A percentile compares a stretch with the other conserved stretches of the same genome.
phyloP scores from a whole-genome alignment of 805 yeast species.

The Yamadazyma kitorensis region DNA sequence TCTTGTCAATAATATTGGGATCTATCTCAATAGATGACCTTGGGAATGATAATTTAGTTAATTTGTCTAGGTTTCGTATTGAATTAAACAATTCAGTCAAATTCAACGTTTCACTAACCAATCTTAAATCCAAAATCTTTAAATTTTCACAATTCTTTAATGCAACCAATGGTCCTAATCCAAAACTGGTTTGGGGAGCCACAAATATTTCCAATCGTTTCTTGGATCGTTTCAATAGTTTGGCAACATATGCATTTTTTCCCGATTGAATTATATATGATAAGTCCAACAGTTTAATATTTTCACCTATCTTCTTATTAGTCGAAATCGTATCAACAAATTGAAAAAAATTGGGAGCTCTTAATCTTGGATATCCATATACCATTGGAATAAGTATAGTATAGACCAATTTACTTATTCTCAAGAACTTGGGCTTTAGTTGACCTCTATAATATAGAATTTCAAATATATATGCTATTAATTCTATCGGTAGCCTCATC shows the following conservation, averaged over 20 bases:
- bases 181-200: slow-evolving; percentile 96
- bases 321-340: slow-evolving; percentile 69
- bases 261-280: slow-evolving; percentile 85
- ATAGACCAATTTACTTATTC: slow-evolving; percentile 64
- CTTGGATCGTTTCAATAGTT: slow-evolving; percentile 75
- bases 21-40: slow-evolving; percentile 76
- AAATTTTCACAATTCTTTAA: slow-evolving; percentile 67
- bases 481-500: slow-evolving; percentile 36
- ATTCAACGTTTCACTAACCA: slow-evolving; percentile 89
- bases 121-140: slow-evolving; percentile 67
- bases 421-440: slow-evolving; percentile 47
- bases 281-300: slow-evolving; percentile 68
- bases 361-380: slow-evolving; percentile 61
- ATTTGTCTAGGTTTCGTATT: slow-evolving; percentile 54
- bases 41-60: slow-evolving; percentile 83
- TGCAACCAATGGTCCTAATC: slow-evolving; percentile 83
- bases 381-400: slow-evolving; percentile 57
- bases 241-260: slow-evolving; percentile 85
- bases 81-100: slow-evolving; percentile 75
- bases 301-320: slow-evolving; percentile 49
- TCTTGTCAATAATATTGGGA: slow-evolving; percentile 40
- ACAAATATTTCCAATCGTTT: slow-evolving; percentile 61
- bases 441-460: slow-evolving; percentile 25
- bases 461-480: slow-evolving; percentile 30
- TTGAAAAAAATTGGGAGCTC: slow-evolving; percentile 61